phyloP scores from a whole-genome alignment of 2,329 filamentous ascomycete genomes.

The Lachnellula subtilissima region DNA sequence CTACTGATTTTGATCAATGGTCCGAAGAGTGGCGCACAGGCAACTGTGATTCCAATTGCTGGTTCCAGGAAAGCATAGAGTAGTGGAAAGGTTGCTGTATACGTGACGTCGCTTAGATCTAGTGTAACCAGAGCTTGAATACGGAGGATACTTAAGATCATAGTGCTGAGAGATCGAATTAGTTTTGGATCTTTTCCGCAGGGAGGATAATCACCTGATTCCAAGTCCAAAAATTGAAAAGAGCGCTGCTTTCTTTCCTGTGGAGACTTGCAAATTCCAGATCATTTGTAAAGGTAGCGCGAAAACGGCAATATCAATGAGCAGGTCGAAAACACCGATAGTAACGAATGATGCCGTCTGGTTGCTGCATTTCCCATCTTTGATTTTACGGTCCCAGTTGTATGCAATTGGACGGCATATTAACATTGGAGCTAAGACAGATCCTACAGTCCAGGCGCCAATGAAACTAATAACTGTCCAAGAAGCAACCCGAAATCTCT shows the following conservation, averaged over 20 bases:
- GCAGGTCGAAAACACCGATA: slow-evolving; percentile 2
- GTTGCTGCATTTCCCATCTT: slow-evolving; percentile 1
- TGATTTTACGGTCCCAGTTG: slow-evolving; percentile 2
- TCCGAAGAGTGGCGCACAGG: slow-evolving; percentile 6
- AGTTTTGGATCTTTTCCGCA: no score
- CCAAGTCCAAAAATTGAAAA: slow-evolving; percentile 6
- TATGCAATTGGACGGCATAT: slow-evolving; percentile 2
- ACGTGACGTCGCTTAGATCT: not conserved
- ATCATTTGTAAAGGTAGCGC: slow-evolving; percentile 35
- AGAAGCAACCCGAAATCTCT: not conserved
- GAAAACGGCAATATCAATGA: slow-evolving; percentile 25
- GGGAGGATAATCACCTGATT: not conserved
- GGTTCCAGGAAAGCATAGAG: slow-evolving; percentile 7
- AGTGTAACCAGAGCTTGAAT: slow-evolving; percentile 1
- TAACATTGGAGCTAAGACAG: not conserved
- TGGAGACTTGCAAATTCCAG: slow-evolving; percentile 29
- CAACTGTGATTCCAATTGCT: slow-evolving; percentile 4
- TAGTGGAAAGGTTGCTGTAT: slow-evolving; percentile 1
- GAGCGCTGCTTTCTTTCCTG: slow-evolving; percentile 1
- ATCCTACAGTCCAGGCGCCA: not conserved
- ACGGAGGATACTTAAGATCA: slow-evolving; percentile 1
- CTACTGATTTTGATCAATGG: not conserved
- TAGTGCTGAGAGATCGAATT: not conserved
- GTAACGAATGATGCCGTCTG: slow-evolving; percentile 11
- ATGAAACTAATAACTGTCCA: slow-evolving; percentile 1